These are phyloP conservation scores for Torrubiella hemipterigena DNA, from an alignment of 2,329 filamentous ascomycete species.

Conservation along the genomic window DNA sequence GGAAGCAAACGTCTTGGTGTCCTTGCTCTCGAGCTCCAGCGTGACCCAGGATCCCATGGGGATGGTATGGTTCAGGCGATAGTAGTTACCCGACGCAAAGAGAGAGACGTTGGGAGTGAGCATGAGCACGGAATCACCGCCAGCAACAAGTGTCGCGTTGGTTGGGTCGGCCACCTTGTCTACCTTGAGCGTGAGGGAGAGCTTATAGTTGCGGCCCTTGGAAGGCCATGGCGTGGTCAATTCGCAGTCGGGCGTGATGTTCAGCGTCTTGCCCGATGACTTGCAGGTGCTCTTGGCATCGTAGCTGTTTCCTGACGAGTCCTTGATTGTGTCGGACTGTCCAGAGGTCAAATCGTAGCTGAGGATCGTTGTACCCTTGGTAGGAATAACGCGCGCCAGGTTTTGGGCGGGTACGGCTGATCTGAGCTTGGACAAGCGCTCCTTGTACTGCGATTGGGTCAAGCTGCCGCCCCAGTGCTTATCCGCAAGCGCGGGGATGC, in stretches of 20 bases:
- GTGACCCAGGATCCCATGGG: slow-evolving; percentile 17
- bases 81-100: slow-evolving; percentile 21
- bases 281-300: slow-evolving; percentile 23
- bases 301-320: slow-evolving; percentile 7
- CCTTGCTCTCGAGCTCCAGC: slow-evolving; percentile 16
- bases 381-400: slow-evolving; percentile 9
- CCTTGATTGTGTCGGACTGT: neutral
- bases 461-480: slow-evolving; percentile 14
- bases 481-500: slow-evolving; percentile 12
- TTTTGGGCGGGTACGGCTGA: slow-evolving; percentile 10
- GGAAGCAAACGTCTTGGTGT: slow-evolving; percentile 18
- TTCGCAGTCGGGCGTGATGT: slow-evolving; percentile 23
- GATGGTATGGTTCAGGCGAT: slow-evolving; percentile 19
- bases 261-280: slow-evolving; percentile 13
- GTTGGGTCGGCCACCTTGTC: slow-evolving; percentile 15
- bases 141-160: slow-evolving; percentile 27
- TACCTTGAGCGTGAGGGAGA: slow-evolving; percentile 29
- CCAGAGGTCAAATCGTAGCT: slow-evolving; percentile 2
- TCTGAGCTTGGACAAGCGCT: slow-evolving; percentile 8
- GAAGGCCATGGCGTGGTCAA: slow-evolving; percentile 33
- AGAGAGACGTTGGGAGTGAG: slow-evolving; percentile 23
- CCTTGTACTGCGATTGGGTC: slow-evolving; percentile 3
- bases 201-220: slow-evolving; percentile 44
- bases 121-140: slow-evolving; percentile 29
- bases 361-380: slow-evolving; percentile 7